Evolutionary conservation across 2,329 filamentous ascomycete species (phyloP), one percentile per base, ranked within the genome.

Genomic region (Rhinocladiella similis): DNA sequence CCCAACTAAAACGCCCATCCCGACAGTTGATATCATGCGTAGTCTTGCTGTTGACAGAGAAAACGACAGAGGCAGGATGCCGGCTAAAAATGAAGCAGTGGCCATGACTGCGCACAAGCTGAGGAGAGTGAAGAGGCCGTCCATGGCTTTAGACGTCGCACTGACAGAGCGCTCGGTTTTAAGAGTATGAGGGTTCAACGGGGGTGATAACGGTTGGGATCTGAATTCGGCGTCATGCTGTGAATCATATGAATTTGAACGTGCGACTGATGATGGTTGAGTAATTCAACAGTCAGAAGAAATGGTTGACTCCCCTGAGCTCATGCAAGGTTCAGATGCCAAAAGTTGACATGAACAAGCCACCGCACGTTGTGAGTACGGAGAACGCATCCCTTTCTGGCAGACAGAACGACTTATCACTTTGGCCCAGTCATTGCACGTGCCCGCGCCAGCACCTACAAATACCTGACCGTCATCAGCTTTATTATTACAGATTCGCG

Each of bases 1-100:
- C 35, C 94, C 94, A 14, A 99, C 92, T 7, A 99, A 80, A 50
- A 99, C 89, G 43, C 94, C 94, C 72, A 96, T 91, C 51, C 94
- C 94, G 70, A 97, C 84, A 55, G 91, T 92, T 19, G 93, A 95
- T 70, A 97, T 89, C 48, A 96, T 78, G 69, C 93, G 88, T 55
- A 97, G 78, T 72, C 96, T 91, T 42, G 91, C 90, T 58, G 89
- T 86, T 27, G 92, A 93, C 22, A 99, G 82, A 55, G 87, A 84
- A 79, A 99, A 90, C 56, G 91, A 92, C 49, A 99, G 80, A 36
- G 94, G 94, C 63, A 99, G 80, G 65, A 91, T 88, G 74, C 94
- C 94, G 65, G 93, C 92, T 54, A 96, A 82, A 72, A 97, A 97
- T 57, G 94, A 97, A 83, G 83, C 83, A 68, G 80, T 73, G 59